Evolutionary conservation across 2,329 filamentous ascomycete genomes (phyloP), one percentile per base, ranked within the genome.

Genomic region (Diplocarpon rosae): DNA sequence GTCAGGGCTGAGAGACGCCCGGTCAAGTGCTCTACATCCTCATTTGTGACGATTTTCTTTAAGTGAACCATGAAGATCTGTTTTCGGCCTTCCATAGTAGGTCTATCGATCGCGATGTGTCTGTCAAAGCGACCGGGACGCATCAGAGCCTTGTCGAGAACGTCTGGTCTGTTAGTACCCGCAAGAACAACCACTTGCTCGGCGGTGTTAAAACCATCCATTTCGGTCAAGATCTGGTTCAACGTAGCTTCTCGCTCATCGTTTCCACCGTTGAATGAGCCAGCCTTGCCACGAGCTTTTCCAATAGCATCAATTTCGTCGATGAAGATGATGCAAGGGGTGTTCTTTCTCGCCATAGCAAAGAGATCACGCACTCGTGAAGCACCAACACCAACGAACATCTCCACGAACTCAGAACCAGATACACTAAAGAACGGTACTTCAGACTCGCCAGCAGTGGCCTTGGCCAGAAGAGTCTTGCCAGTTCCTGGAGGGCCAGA

Each of bases 261-360:
- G 60, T 96, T 96, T 50, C 92, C 92, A 52, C 90, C 89, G 32
- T 84, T 83, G 47, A 86, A 86, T 11, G 69, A 68, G 52, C 82
- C 83, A 30, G 82, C 78, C 62, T 95, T 93, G 16, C 81, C 73
- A 67, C 92, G 79, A 44, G 90, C 85, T 62, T 89, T 87, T 56
- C 92, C 92, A 58, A 98, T 95, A 46, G 92, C 92, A 63, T 98
- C 92, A 57, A 98, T 98, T 66, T 98, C 92, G 62, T 98, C 92
- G 55, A 98, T 96, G 71, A 98, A 98, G 65, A 98, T 93, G 66
- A 98, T 98, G 68, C 92, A 98, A 3, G 92, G 92, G 0, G 92
- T 85, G 66, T 86, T 94, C 72, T 96, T 96, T 47, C 92, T 80
- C 14, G 92, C 92, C 56, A 86, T 95, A 46, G 87, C 81, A 60